phyloP scores from a whole-genome alignment of 768 basidiomycete species.

The Strobilomyces confusus region DNA sequence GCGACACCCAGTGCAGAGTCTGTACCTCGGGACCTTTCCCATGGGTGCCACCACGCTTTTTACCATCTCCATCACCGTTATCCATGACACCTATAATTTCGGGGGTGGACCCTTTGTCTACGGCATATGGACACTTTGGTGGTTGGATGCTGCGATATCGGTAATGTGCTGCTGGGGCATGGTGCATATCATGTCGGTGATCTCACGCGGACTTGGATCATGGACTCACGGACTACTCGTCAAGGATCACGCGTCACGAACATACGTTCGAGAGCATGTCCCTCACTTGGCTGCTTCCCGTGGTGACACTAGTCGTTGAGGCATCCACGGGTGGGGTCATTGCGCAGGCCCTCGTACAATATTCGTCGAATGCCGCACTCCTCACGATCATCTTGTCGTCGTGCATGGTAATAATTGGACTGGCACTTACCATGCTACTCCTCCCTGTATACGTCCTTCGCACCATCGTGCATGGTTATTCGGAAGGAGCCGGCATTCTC shows the following conservation, averaged over 20 bases:
- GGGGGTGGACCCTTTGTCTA: slow-evolving; percentile 53
- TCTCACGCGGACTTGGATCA: slow-evolving; percentile 16
- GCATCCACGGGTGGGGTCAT: slow-evolving; percentile 64
- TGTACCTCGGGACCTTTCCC: slow-evolving; percentile 47
- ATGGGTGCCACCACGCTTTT: slow-evolving; percentile 64
- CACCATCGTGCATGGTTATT: slow-evolving; percentile 53
- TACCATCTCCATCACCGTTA: slow-evolving; percentile 42
- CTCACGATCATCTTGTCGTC: slow-evolving; percentile 51
- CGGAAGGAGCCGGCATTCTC: slow-evolving; percentile 44
- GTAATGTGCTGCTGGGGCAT: slow-evolving; percentile 56
- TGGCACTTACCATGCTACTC: slow-evolving; percentile 61
- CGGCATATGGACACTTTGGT: slow-evolving; percentile 63
- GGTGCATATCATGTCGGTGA: slow-evolving; percentile 61
- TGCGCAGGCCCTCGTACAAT: slow-evolving; percentile 42
- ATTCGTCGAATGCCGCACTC: slow-evolving; percentile 47
- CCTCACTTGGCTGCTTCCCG: slow-evolving; percentile 68
- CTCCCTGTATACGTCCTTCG: slow-evolving; percentile 61
- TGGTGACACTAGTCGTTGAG: slow-evolving; percentile 69
- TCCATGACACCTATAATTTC: slow-evolving; percentile 43
- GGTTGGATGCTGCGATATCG: slow-evolving; percentile 57
- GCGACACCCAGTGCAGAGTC: slow-evolving; percentile 46
- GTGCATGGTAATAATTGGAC: slow-evolving; percentile 53
- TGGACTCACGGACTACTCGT: neutral
- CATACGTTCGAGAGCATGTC: slow-evolving; percentile 57
- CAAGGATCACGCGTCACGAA: slow-evolving; percentile 55